Percentiles rank a stretch among this genome's conserved stretches.
Conservation (phyloP, 345 rosid genomes). For the Euphorbia tirucalli region DNA sequence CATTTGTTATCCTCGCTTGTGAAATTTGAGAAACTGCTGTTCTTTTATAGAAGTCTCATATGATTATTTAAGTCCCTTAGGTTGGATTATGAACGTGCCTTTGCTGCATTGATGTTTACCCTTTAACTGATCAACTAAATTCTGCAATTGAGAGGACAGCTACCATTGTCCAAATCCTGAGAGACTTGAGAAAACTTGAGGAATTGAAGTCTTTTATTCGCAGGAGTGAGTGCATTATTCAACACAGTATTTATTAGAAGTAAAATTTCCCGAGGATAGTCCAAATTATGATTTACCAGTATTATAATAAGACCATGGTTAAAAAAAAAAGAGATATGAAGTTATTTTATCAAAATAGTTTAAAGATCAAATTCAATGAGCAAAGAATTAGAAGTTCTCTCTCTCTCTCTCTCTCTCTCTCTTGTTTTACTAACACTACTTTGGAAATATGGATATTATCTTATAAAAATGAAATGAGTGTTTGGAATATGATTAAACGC, state of each 20-base stretch:
- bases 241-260: not conserved
- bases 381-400: not conserved
- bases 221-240: too few species aligned
- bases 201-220: too few species aligned
- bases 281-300: not conserved
- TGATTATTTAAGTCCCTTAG: not conserved
- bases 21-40: not conserved
- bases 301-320: not conserved
- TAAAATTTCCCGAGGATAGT: not conserved
- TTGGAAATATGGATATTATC: not conserved
- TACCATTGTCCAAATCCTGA: not conserved
- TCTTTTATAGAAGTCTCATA: not conserved
- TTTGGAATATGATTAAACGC: not conserved
- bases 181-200: not conserved
- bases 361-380: too few species aligned
- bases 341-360: too few species aligned
- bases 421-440: not conserved
- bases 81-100: not conserved
- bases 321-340: not conserved
- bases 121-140: not conserved
- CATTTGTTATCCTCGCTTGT: not conserved
- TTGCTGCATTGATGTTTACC: not conserved
- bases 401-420: too few species aligned
- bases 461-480: not conserved
- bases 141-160: not conserved